A percentile compares a stretch with the other conserved stretches of the same genome.
Conservation (phyloP, 2,329 filamentous ascomycete genomes). For the Teratosphaeria pseudoeucalypti region DNA sequence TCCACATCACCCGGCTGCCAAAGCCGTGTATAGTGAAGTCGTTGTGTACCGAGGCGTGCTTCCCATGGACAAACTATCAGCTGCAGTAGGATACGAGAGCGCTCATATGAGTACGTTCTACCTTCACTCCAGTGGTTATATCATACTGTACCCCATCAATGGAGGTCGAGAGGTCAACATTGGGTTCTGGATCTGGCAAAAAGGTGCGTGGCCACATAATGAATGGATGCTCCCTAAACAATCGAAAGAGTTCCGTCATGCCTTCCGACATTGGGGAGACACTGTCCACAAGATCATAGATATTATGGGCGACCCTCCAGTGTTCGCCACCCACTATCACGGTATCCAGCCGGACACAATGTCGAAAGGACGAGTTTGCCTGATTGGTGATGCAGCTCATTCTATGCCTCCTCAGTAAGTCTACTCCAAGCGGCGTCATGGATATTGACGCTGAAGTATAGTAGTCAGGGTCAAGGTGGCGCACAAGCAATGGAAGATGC, state of each 20-base stretch:
- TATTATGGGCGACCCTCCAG: constrained; percentile 32
- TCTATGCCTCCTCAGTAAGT: constrained; percentile 57
- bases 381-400: constrained; percentile 59
- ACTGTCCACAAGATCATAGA: constrained; percentile 29
- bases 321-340: constrained; percentile 41
- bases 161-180: constrained; percentile 48
- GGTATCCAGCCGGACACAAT: constrained; percentile 11
- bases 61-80: constrained; percentile 44
- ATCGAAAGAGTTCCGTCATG: constrained; percentile 30
- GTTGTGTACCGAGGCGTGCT: constrained; percentile 53
- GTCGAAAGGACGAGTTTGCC: constrained; percentile 39
- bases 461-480: constrained; percentile 34
- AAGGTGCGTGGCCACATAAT: constrained; percentile 28
- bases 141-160: constrained; percentile 52
- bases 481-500: constrained; percentile 49
- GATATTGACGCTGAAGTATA: background rate
- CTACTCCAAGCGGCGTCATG: constrained; percentile 33
- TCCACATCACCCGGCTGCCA: constrained; percentile 31
- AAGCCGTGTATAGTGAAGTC: constrained; percentile 44
- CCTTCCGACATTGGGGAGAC: constrained; percentile 35
- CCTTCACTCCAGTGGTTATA: constrained; percentile 45
- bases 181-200: constrained; percentile 34
- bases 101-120: constrained; percentile 15
- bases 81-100: constrained; percentile 16
- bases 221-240: constrained; percentile 31